phyloP scores from a whole-genome alignment of 2,329 filamentous ascomycete species.

The Neurospora sp. region DNA sequence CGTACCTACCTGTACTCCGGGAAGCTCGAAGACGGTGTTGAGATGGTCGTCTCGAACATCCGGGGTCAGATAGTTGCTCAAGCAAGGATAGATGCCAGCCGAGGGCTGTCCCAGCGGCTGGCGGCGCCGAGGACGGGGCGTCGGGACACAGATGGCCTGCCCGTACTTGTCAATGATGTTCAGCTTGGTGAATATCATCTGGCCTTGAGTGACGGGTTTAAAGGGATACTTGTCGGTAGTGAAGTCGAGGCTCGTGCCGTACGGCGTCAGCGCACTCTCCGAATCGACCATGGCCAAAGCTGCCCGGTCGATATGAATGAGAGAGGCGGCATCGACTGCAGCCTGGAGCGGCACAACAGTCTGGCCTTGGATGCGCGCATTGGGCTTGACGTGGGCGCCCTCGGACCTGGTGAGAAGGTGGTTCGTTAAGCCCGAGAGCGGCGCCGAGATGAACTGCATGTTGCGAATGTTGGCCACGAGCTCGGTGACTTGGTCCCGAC shows the following conservation, averaged over 20 bases:
- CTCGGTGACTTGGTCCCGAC: too few relatives aligned
- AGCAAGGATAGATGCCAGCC: constrained; percentile 21
- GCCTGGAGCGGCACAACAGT: constrained; percentile 8
- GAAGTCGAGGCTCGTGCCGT: constrained; percentile 20
- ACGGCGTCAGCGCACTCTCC: constrained; percentile 27
- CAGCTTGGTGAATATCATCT: constrained; percentile 34
- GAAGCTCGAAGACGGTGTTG: too few relatives aligned
- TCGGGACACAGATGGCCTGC: constrained; percentile 26
- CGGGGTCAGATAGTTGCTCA: constrained; percentile 22
- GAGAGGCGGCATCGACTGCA: constrained; percentile 14
- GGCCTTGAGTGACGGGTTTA: constrained; percentile 38
- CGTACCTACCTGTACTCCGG: neutral
- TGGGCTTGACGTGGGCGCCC: constrained; percentile 33
- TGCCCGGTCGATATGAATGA: constrained; percentile 7
- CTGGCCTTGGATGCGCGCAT: constrained; percentile 8
- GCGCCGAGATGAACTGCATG: constrained; percentile 8
- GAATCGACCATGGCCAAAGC: constrained; percentile 14
- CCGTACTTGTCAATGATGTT: constrained; percentile 42
- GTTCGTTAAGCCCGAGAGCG: constrained; percentile 23
- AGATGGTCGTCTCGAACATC: too few relatives aligned
- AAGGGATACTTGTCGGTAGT: constrained; percentile 23
- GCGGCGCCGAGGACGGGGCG: constrained; percentile 14
- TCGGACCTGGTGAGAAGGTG: constrained; percentile 23
- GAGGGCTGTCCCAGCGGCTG: constrained; percentile 12
- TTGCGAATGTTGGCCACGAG: too few relatives aligned